Evolutionary conservation across 208 protist species (phyloP).

Genomic region (Trypanosoma melophagium): DNA sequence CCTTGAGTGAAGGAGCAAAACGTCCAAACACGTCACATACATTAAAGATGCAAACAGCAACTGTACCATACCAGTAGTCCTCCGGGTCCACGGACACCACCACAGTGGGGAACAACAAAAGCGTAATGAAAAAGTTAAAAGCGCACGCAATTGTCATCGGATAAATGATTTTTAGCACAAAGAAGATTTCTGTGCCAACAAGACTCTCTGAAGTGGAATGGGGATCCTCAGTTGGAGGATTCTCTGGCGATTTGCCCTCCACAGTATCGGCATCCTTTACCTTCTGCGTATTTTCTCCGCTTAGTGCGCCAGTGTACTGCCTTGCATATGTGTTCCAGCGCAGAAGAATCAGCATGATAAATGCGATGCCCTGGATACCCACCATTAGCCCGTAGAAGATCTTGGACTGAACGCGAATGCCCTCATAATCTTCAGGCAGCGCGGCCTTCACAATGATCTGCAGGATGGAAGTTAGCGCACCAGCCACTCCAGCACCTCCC

Average conservation of each 20-base stretch:
- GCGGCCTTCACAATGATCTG: conserved; percentile 60
- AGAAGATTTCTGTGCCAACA: conserved; percentile 6
- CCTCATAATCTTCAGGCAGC: conserved; percentile 36
- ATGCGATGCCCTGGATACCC: conserved; percentile 36
- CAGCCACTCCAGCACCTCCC: conserved; percentile 52
- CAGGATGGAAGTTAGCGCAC: conserved; percentile 42
- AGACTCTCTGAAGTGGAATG: conserved; percentile 23
- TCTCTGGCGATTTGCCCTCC: background rate
- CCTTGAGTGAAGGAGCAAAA: conserved; percentile 41
- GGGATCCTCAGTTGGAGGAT: background rate
- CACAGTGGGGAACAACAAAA: conserved; percentile 63
- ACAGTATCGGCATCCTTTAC: background rate
- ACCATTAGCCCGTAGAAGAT: conserved; percentile 64
- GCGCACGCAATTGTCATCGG: conserved; percentile 41
- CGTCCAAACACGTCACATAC: conserved; percentile 48
- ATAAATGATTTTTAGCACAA: conserved; percentile 26
- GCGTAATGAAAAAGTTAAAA: conserved; percentile 57
- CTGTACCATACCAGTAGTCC: conserved; percentile 57
- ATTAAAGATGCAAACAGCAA: conserved; percentile 69
- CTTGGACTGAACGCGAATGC: conserved; percentile 38
- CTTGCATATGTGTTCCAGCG: conserved; percentile 48
- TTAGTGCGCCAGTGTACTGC: conserved; percentile 33
- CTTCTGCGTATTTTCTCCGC: background rate
- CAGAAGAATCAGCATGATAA: conserved; percentile 40
- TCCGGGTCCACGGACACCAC: conserved; percentile 38